Percentiles rank a stretch among this genome's conserved stretches.
Evolutionary conservation across 345 rosid genomes (phyloP).

Genomic region (Kandelia obovata): DNA sequence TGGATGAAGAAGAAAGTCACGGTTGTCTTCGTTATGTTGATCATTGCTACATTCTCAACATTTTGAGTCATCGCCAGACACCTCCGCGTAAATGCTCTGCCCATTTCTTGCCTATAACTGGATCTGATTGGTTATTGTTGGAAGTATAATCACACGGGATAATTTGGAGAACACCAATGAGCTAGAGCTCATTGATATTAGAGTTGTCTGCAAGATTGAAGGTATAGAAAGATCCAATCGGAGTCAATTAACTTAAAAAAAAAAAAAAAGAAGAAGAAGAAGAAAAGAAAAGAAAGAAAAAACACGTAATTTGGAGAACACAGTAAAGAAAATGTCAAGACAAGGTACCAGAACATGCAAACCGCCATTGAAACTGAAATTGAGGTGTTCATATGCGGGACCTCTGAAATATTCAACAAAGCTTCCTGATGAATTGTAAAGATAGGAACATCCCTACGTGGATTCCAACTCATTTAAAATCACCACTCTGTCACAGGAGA

Average conservation of each 20-base stretch:
- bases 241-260: background rate
- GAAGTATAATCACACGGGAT: background rate
- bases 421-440: constrained; percentile 70
- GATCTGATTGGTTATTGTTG: constrained; percentile 15
- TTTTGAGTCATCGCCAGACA: constrained; percentile 51
- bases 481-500: constrained; percentile 14
- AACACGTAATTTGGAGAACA: background rate
- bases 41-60: constrained; percentile 24
- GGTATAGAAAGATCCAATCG: too few relatives aligned
- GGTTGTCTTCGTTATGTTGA: constrained; percentile 6
- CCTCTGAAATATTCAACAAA: constrained; percentile 78
- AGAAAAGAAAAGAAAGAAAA: background rate
- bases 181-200: too few relatives aligned
- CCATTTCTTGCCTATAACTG: constrained; percentile 49
- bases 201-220: too few relatives aligned
- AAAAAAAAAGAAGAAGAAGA: background rate
- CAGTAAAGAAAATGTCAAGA: background rate
- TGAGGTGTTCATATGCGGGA: constrained; percentile 72
- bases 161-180: background rate
- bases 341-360: constrained; percentile 60
- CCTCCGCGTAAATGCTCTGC: constrained; percentile 90
- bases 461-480: constrained; percentile 57
- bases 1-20: constrained; percentile 14
- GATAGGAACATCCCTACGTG: constrained; percentile 56
- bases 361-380: constrained; percentile 66